Percentiles rank a stretch among this genome's conserved stretches.
phyloP scores from a whole-genome alignment of 805 yeast genomes.

The Naumovozyma dairenensis region DNA sequence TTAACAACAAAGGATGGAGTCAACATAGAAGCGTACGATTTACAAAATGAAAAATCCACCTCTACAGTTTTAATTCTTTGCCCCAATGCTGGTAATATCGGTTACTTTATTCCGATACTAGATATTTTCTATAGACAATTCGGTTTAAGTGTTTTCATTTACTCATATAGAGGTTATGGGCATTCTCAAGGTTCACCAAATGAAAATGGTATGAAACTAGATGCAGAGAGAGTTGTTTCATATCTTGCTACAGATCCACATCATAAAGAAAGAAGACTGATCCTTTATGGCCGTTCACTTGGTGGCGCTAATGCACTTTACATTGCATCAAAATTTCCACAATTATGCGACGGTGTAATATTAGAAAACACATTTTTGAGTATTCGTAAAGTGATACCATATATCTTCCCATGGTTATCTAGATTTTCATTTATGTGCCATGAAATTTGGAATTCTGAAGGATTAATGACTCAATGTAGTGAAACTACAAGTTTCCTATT shows the following conservation, averaged over 20 bases:
- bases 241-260: constrained; percentile 46
- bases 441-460: constrained; percentile 76
- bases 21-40: constrained; percentile 52
- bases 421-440: constrained; percentile 55
- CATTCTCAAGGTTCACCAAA: constrained; percentile 63
- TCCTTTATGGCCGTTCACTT: constrained; percentile 78
- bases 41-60: constrained; percentile 28
- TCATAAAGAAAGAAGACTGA: constrained; percentile 38
- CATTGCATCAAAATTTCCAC: constrained; percentile 52
- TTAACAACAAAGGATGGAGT: constrained; percentile 65
- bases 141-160: constrained; percentile 69
- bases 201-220: constrained; percentile 72
- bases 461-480: constrained; percentile 41
- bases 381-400: constrained; percentile 61
- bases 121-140: constrained; percentile 51
- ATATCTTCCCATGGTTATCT: constrained; percentile 58
- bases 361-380: constrained; percentile 82
- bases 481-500: constrained; percentile 55
- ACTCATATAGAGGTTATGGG: constrained; percentile 91
- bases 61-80: constrained; percentile 66
- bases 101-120: constrained; percentile 78
- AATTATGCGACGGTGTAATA: constrained; percentile 50
- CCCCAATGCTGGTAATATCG: constrained; percentile 96
- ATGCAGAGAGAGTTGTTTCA: constrained; percentile 63
- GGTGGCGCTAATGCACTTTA: constrained; percentile 94